Base-by-base conservation (phyloP, 2,329 filamentous ascomycete genomes). In the Aspergillus sergii region DNA sequence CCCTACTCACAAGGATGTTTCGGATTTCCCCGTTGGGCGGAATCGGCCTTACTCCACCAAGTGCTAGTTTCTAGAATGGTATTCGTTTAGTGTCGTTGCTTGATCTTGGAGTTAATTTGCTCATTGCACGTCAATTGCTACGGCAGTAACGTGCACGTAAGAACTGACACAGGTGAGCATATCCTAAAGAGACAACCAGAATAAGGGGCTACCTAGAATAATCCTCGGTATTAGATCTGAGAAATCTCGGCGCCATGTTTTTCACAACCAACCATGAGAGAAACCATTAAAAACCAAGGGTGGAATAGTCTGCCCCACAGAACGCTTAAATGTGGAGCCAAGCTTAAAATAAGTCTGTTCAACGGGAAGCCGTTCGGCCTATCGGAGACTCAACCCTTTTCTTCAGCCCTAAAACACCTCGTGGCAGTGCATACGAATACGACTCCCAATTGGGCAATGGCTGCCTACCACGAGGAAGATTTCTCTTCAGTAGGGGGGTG, bases 361-460 rank as follows among this genome's bases (percentile, higher is more conserved):
- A 26, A 48, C 45, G 45, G 45, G 39, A 30, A 19, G 26, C 26
- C 26, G 9, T 19, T 19, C 16, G 46, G 26, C 46, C 46, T 50
- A 54, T 36, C 32, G 30, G n/a, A 23, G 51, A 21, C 16, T 16
- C 21, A 36, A 23, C 51, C 11, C 30, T 11, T 45, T 54, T 34
- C n/a, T 36, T 54, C 51, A 54, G 51, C 51, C 51, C 51, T 54
- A 54, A 54, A 36, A 12, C 19, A 36, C n/a, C 19, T 16, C 30
- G 30, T 21, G 51, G 51, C 51, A 6, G 51, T 36, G 51, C 51
- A 54, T 36, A 54, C 51, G 51, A 54, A 54, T 54, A 54, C 51
- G 51, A 23, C 23, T 2, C 8, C 1, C 3, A 12, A 50, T 48
- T 48, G 45, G 45, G 8, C 12, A 23, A 10, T 19, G 8, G 46